phyloP scores from a whole-genome alignment of 2,329 filamentous ascomycete species.

The Ascochyta clinopodiicola region DNA sequence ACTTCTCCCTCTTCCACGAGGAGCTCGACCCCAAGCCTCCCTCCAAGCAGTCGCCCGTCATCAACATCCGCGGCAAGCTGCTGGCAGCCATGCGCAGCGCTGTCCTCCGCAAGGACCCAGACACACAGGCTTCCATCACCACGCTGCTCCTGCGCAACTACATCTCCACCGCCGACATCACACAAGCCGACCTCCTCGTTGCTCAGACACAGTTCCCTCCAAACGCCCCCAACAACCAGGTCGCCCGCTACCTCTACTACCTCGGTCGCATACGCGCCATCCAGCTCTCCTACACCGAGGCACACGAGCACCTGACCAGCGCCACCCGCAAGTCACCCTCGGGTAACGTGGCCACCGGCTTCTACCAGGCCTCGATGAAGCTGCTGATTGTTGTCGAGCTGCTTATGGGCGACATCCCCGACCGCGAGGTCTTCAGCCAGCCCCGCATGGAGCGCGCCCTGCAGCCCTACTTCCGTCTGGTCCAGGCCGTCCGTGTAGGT shows the following conservation, averaged over 20 bases:
- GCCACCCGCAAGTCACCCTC: constrained; percentile 95
- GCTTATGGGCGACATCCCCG: constrained; percentile 97
- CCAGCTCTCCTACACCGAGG: constrained; percentile 95
- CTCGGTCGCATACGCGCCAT: constrained; percentile 95
- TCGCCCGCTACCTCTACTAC: constrained; percentile 96
- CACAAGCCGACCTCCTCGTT: constrained; percentile 93
- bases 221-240: constrained; percentile 95
- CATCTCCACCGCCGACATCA: constrained; percentile 93
- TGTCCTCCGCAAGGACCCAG: constrained; percentile 94
- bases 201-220: constrained; percentile 95
- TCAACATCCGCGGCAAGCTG: constrained; percentile 83
- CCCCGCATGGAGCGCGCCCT: constrained; percentile 84
- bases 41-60: constrained; percentile 84
- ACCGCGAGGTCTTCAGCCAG: constrained; percentile 91
- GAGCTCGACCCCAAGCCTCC: constrained; percentile 85
- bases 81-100: constrained; percentile 89
- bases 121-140: constrained; percentile 96
- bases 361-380: constrained; percentile 96
- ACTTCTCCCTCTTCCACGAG: constrained; percentile 95
- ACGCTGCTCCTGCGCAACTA: constrained; percentile 95
- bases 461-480: constrained; percentile 90
- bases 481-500: constrained; percentile 94
- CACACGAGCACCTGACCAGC: constrained; percentile 90
- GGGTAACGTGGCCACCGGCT: constrained; percentile 85
- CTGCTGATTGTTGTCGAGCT: constrained; percentile 95